Percentiles rank a stretch among this genome's conserved stretches.
Evolutionary conservation across 2,329 filamentous ascomycete species (phyloP).

Genomic region (Colletotrichum cereale): DNA sequence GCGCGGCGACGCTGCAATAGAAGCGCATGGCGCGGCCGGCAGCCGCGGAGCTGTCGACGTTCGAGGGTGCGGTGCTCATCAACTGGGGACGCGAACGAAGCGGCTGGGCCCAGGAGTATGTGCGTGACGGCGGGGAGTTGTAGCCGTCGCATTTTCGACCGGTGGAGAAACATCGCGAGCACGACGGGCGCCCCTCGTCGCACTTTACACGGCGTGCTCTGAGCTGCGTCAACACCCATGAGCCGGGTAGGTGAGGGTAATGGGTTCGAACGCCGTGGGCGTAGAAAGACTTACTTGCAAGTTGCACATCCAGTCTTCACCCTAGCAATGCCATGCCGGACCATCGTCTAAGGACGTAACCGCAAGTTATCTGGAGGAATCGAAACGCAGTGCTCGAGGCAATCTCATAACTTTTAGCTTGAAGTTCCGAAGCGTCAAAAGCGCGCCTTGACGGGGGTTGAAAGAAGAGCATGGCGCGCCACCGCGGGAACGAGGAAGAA

Average conservation of each 20-base stretch:
- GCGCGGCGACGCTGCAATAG: constrained; percentile 40
- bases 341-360: neutral
- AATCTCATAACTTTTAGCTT: neutral
- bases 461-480: neutral
- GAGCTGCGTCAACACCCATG: neutral
- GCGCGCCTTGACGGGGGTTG: neutral
- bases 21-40: constrained; percentile 39
- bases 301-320: constrained; percentile 41
- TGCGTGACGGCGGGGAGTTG: neutral
- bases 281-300: constrained; percentile 37
- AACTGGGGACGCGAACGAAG: neutral
- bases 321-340: constrained; percentile 21
- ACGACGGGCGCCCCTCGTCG: constrained; percentile 40
- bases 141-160: constrained; percentile 41
- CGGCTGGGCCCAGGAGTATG: constrained; percentile 17
- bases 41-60: constrained; percentile 13
- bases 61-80: neutral
- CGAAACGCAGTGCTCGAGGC: neutral
- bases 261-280: neutral
- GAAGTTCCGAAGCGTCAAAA: neutral
- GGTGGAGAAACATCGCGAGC: constrained; percentile 37
- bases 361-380: neutral
- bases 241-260: neutral
- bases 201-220: constrained; percentile 40
- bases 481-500: neutral